Base-by-base conservation (phyloP, 306 rosid genomes). In the Quercus alba region DNA sequence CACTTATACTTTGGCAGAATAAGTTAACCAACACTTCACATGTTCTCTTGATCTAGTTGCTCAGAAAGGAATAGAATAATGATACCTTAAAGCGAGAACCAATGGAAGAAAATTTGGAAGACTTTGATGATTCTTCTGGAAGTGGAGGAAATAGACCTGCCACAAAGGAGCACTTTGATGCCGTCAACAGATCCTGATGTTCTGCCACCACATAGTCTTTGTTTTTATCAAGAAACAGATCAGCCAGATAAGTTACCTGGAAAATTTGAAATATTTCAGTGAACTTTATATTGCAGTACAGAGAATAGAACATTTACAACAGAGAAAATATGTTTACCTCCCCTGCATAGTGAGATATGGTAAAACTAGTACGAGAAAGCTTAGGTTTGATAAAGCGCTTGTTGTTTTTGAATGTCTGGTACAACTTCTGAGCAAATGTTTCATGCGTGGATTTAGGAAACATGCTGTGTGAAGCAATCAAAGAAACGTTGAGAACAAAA, bases 401-500 rank as follows among this genome's bases (percentile, higher is more conserved):
- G 94, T 96, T 87, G 88, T 85, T 93, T 85, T 89, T 90, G 93
- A 96, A 93, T 69, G 98, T 96, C 89, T 93, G 98, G 84, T 96
- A 96, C 85, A 96, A 86, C 87, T 96, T 96, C 90, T 96, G 99
- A 83, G 99, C 81, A 69, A 96, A 96, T 49, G 99, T 96, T 90
- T 96, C 99, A 78, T 96, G 99, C 18, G 99, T 96, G 52, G 99
- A 96, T 88, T 96, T 96, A n/a, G 99, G 99, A 86, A 96, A 96
- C 99, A 96, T 96, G 83, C 99, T 96, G 97, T 62, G 61, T 73
- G 67, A 90, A 84, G 86, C 61, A 89, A 82, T 46, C 38, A 79
- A 49, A 70, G 59, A 76, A 62, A 67, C 5, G 13, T 77, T 88
- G 77, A 87, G 84, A 83, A 79, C 83, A 71, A 81, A 77, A 84